phyloP scores from a whole-genome alignment of 805 yeast species.

The Candida succiphila region DNA sequence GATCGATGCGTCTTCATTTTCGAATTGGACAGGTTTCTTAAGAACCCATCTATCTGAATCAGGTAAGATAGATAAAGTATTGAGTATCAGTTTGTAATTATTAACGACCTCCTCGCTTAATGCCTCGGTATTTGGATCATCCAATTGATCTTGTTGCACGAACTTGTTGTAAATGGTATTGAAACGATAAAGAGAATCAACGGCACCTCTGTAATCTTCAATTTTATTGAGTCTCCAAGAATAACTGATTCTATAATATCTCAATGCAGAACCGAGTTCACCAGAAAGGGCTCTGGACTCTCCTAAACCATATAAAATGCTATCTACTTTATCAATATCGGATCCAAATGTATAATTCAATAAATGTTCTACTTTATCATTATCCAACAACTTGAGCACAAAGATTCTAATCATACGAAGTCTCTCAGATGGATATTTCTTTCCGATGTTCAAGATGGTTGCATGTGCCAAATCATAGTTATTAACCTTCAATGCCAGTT shows the following conservation, averaged over 20 bases:
- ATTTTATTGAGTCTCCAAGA: constrained; percentile 36
- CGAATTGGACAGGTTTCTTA: background rate
- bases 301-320: constrained; percentile 24
- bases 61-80: background rate
- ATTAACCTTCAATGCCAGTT: constrained; percentile 18
- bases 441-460: constrained; percentile 18
- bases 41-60: background rate
- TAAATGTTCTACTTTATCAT: constrained; percentile 28
- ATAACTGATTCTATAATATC: constrained; percentile 39
- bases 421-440: constrained; percentile 14
- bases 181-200: constrained; percentile 32
- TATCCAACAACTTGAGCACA: constrained; percentile 27
- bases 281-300: constrained; percentile 15
- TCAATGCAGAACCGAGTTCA: constrained; percentile 24
- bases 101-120: background rate
- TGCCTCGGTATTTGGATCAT: background rate
- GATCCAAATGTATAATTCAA: constrained; percentile 33
- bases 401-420: constrained; percentile 21
- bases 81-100: background rate
- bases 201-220: constrained; percentile 41
- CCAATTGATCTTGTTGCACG: background rate
- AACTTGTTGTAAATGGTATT: constrained; percentile 9
- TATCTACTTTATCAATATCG: constrained; percentile 32
- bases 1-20: no score
- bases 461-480: constrained; percentile 21